Evolutionary conservation across 345 rosid genomes (phyloP), one percentile per base, ranked within the genome.

Genomic region (Dipteronia dyeriana): DNA sequence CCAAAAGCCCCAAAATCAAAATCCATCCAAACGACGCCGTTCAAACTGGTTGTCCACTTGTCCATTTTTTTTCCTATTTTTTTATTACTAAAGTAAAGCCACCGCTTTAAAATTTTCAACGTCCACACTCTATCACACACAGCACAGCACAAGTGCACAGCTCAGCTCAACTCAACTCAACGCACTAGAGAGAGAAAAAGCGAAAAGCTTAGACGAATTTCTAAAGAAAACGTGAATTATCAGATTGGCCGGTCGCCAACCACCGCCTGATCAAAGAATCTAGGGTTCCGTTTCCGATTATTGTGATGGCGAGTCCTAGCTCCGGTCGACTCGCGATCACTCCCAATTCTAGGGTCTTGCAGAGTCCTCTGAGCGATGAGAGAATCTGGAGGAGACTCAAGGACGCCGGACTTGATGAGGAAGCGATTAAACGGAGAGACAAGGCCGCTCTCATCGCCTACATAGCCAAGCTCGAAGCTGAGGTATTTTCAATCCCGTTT

Each of bases 381-480:
- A 76, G 87, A 54, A 78, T 90, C 82, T 90, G 97, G 97, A 90
- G 78, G 78, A 91, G 97, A 6, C 95, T 95, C 70, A 91, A 84
- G 80, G 98, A 93, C 13, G 93, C 97, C 43, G 98, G 98, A 11
- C 89, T 95, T 73, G 95, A 95, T 73, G 98, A 93, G 80, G 93
- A 89, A 63, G 88, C 97, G 5, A 87, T 95, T 79, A 93, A 91
- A 81, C 82, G 86, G 56, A 84, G 97, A 45, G 98, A 95, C 81
- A 95, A 95, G 80, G 97, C 97, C 4, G 91, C 98, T 34, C 84
- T 95, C 20, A 87, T 95, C n/a, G 90, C 93, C 1, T 95, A 93
- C 73, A 95, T 95, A 65, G 94, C 97, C 19, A 91, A 91, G 76
- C 93, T 95, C 3, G 98, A 95, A 88, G 79, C 97, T 57, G 94